These are phyloP conservation scores for Camellia sinensis DNA, from an alignment of 148 eudicot species.

Conservation along the genomic window DNA sequence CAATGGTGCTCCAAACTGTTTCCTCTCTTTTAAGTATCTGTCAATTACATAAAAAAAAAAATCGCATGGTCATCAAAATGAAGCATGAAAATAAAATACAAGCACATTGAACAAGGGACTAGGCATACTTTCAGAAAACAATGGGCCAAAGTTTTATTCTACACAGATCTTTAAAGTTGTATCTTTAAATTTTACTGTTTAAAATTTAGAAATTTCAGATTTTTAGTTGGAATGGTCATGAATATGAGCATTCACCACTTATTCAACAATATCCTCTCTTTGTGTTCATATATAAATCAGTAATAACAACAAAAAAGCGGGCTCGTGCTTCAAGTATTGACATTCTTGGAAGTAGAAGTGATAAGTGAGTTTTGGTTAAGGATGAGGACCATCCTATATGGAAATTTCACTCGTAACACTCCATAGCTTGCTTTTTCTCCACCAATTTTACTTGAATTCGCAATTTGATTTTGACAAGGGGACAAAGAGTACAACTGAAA, in stretches of 20 bases:
- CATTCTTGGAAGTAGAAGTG: too few species aligned
- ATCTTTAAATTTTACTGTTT: neutral
- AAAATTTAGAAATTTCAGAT: neutral
- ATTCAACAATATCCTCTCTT: too few species aligned
- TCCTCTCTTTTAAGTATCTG: slow-evolving; percentile 82
- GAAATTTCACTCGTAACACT: neutral
- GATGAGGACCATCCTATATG: neutral
- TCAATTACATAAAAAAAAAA: slow-evolving; percentile 14
- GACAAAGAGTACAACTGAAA: neutral
- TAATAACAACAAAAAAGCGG: too few species aligned
- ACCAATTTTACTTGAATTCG: too few species aligned
- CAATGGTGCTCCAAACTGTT: slow-evolving; percentile 82
- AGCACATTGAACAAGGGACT: too few species aligned
- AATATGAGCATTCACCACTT: too few species aligned
- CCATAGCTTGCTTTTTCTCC: too few species aligned
- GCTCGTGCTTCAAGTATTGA: too few species aligned
- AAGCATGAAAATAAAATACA: too few species aligned
- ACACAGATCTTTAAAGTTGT: neutral
- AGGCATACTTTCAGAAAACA: neutral
- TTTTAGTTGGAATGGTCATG: too few species aligned
- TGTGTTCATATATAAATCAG: neutral
- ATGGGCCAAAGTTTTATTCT: neutral
- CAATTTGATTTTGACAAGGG: neutral
- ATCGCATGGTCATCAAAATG: neutral
- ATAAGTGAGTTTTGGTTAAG: too few species aligned